These are phyloP conservation scores for Davidsoniella eucalypti DNA, from an alignment of 2,329 filamentous ascomycete species.

Conservation along the genomic window DNA sequence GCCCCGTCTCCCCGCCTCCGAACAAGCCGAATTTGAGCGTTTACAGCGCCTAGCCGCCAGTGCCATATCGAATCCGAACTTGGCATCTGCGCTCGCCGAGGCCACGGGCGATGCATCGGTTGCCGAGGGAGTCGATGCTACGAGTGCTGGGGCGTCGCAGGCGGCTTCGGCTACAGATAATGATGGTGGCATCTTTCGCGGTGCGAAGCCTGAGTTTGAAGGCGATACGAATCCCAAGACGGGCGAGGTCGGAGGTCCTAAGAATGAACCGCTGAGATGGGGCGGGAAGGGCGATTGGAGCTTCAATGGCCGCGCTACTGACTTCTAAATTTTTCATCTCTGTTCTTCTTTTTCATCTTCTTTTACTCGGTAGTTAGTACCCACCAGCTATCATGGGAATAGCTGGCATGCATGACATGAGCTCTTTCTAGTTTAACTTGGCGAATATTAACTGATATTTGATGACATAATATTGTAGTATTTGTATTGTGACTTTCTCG, in stretches of 20 bases:
- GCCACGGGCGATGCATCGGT: slow-evolving; percentile 18
- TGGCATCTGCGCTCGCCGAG: slow-evolving; percentile 15
- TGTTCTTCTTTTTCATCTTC: slow-evolving; percentile 16
- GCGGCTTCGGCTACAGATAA: slow-evolving; percentile 32
- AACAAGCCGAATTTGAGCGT: slow-evolving; percentile 80
- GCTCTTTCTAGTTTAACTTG: no score
- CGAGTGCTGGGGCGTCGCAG: slow-evolving; percentile 15
- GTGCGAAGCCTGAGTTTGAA: slow-evolving; percentile 79
- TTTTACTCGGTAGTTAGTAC: no score
- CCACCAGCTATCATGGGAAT: background rate
- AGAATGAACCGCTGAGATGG: slow-evolving; percentile 92
- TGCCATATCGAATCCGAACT: slow-evolving; percentile 24
- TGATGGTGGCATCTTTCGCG: slow-evolving; percentile 53
- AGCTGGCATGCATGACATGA: no score
- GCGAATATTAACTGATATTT: no score
- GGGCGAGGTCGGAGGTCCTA: slow-evolving; percentile 88
- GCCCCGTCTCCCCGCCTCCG: slow-evolving; percentile 69
- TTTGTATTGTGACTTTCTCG: no score
- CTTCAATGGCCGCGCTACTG: slow-evolving; percentile 86
- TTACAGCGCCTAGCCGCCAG: slow-evolving; percentile 51
- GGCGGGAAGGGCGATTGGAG: slow-evolving; percentile 65
- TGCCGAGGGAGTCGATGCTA: slow-evolving; percentile 14
- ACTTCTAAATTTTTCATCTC: slow-evolving; percentile 45
- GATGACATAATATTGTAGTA: no score
- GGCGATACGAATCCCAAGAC: slow-evolving; percentile 87